phyloP scores from a whole-genome alignment of 2,329 filamentous ascomycete genomes.

The Aspergillus oerlinghausenensis region DNA sequence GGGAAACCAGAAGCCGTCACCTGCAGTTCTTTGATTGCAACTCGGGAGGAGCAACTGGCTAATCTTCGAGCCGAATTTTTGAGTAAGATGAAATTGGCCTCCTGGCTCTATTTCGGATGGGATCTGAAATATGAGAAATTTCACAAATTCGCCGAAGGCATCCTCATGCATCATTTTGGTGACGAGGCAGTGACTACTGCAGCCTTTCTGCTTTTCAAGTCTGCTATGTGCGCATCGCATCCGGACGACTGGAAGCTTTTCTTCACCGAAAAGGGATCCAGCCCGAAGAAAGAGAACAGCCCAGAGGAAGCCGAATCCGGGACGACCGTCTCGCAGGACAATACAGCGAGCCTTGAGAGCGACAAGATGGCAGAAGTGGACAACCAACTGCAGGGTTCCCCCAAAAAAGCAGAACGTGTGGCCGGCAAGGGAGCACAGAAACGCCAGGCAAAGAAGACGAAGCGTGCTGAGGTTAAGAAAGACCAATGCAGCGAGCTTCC shows the following conservation, averaged over 20 bases:
- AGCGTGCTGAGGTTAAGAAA: not conserved
- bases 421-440: not conserved
- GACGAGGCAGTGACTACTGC: constrained; percentile 22
- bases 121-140: constrained; percentile 21
- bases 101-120: constrained; percentile 26
- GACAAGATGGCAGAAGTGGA: not conserved
- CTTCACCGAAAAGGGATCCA: constrained; percentile 11
- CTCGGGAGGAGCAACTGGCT: constrained; percentile 20
- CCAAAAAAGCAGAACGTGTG: not conserved
- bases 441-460: not conserved
- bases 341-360: not conserved
- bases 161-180: constrained; percentile 27
- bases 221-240: constrained; percentile 13
- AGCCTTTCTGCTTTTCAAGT: constrained; percentile 17
- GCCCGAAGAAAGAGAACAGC: not conserved
- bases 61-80: constrained; percentile 19
- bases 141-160: constrained; percentile 22
- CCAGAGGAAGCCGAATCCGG: not conserved
- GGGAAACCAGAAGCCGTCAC: constrained; percentile 26
- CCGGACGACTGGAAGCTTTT: constrained; percentile 29
- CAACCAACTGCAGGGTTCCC: not conserved
- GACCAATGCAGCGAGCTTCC: not conserved
- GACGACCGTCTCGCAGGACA: not conserved
- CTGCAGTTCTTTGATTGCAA: constrained; percentile 27
- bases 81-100: constrained; percentile 22